Conservation (phyloP, 2,329 filamentous ascomycete species). For the Fusarium compactum region DNA sequence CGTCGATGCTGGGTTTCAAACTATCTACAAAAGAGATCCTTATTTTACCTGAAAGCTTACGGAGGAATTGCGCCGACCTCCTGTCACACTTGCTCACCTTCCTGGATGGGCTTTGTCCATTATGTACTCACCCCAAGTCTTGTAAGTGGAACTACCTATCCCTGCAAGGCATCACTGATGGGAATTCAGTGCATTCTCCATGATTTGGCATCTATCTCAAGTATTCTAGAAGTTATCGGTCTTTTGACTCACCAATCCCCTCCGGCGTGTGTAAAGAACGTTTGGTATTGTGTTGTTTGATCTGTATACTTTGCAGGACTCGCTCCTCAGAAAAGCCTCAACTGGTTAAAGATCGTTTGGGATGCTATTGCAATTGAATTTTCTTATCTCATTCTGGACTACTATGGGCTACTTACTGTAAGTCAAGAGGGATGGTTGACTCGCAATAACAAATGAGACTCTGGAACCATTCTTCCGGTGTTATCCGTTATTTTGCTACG, state of each 20-base stretch:
- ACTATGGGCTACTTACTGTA: background rate
- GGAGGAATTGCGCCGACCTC: background rate
- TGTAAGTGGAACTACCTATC: no score
- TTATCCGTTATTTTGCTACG: no score
- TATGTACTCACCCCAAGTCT: no score
- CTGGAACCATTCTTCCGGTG: no score
- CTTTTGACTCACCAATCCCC: background rate
- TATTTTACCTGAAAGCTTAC: background rate
- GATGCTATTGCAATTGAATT: background rate
- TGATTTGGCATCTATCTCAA: background rate
- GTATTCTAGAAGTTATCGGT: background rate
- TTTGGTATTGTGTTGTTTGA: background rate
- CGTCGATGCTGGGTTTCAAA: background rate
- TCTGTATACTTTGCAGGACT: no score
- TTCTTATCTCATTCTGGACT: background rate
- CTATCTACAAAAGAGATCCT: background rate
- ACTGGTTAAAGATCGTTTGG: background rate
- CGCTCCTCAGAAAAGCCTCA: no score
- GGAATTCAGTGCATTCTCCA: background rate
- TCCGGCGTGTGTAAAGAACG: background rate
- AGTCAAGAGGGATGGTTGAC: background rate
- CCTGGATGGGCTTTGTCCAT: background rate
- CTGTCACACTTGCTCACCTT: background rate
- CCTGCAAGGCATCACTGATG: no score
- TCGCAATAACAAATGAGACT: background rate